phyloP scores from a whole-genome alignment of 1,284 basidiomycete species.

The Calocybe gambosa region DNA sequence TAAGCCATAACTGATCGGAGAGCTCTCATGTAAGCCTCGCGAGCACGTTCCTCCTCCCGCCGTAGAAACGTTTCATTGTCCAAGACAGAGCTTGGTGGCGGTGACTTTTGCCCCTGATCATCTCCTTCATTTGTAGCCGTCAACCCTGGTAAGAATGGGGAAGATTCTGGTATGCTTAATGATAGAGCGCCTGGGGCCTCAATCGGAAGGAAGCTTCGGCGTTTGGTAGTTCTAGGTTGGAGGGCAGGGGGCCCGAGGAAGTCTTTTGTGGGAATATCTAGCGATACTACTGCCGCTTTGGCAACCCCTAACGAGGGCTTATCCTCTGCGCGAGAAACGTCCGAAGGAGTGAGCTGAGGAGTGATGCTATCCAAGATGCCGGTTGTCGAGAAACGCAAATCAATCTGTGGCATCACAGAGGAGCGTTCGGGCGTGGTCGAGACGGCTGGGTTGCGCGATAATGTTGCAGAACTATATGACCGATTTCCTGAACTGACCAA shows the following conservation, averaged over 20 bases:
- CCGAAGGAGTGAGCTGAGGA: slow-evolving; percentile 27
- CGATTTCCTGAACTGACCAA: slow-evolving; percentile 21
- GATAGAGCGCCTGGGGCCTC: slow-evolving; percentile 45
- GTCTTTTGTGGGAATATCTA: slow-evolving; percentile 24
- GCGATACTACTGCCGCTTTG: slow-evolving; percentile 15
- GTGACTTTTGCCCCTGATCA: slow-evolving; percentile 26
- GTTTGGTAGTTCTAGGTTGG: slow-evolving; percentile 52
- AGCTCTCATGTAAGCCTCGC: slow-evolving; percentile 69
- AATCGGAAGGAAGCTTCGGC: slow-evolving; percentile 82
- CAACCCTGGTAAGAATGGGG: slow-evolving; percentile 52
- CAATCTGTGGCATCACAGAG: slow-evolving; percentile 50
- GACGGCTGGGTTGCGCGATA: slow-evolving; percentile 11
- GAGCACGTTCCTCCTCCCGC: slow-evolving; percentile 62
- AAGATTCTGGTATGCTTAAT: slow-evolving; percentile 51
- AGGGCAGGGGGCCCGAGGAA: slow-evolving; percentile 43
- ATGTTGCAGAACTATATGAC: slow-evolving; percentile 22
- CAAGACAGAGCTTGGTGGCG: slow-evolving; percentile 41
- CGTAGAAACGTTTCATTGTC: slow-evolving; percentile 45
- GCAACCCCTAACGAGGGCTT: slow-evolving; percentile 21
- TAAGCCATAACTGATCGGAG: slow-evolving; percentile 92
- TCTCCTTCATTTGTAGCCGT: slow-evolving; percentile 42
- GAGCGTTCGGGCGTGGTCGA: slow-evolving; percentile 24
- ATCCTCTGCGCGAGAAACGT: slow-evolving; percentile 25
- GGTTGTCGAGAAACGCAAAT: slow-evolving; percentile 64
- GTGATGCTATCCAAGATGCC: slow-evolving; percentile 40